Conservation (phyloP, 768 basidiomycete genomes). For the Lentinus tigrinus region DNA sequence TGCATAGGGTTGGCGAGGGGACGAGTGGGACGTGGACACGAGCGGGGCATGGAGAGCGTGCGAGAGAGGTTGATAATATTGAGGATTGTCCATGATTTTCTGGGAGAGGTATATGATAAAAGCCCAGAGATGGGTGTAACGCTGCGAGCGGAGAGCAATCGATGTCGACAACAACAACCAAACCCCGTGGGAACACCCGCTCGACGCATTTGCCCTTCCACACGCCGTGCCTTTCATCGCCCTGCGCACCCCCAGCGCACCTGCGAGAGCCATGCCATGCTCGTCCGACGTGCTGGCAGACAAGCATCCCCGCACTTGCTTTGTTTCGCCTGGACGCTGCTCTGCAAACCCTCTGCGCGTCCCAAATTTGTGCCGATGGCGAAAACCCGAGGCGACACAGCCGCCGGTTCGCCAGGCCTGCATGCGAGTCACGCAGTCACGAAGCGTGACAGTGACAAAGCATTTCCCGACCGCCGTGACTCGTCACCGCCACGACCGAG, state of each 20-base stretch:
- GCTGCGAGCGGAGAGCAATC: slow-evolving; percentile 25
- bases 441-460: background rate
- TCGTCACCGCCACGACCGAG: background rate
- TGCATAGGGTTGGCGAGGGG: slow-evolving; percentile 27
- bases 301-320: background rate
- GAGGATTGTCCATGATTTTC: slow-evolving; percentile 61
- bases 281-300: background rate
- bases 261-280: background rate
- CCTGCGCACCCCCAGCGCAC: background rate
- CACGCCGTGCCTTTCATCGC: slow-evolving; percentile 6
- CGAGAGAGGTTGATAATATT: slow-evolving; percentile 80
- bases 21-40: slow-evolving; percentile 24
- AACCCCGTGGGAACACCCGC: slow-evolving; percentile 23
- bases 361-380: slow-evolving; percentile 18
- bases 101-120: slow-evolving; percentile 19
- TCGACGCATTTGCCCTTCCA: slow-evolving; percentile 11
- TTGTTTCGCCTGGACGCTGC: background rate
- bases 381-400: slow-evolving; percentile 19
- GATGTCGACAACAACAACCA: slow-evolving; percentile 25
- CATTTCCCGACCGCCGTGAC: slow-evolving; percentile 4
- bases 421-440: background rate
- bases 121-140: slow-evolving; percentile 23
- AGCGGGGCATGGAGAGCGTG: slow-evolving; percentile 68
- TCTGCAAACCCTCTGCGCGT: background rate
- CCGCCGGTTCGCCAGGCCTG: too few relatives aligned